Conservation (phyloP, 495 filamentous ascomycete genomes). For the Talaromyces adpressus region DNA sequence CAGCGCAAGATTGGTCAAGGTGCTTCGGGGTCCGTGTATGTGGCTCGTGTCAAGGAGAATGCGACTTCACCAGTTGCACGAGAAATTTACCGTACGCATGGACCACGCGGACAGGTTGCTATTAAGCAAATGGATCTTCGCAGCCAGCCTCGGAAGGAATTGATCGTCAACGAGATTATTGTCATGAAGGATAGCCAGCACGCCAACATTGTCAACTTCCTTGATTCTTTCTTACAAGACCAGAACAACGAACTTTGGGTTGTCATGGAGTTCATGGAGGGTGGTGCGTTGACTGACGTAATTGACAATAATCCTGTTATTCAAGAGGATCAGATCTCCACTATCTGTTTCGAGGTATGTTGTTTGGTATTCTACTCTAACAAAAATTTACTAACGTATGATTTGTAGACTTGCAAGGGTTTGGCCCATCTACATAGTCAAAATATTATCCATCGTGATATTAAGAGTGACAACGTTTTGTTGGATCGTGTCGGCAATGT, state of each 20-base stretch:
- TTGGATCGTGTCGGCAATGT: slow-evolving; percentile 90
- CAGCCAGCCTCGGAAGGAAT: slow-evolving; percentile 93
- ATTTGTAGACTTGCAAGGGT: slow-evolving; percentile 80
- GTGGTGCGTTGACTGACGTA: slow-evolving; percentile 93
- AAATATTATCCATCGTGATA: slow-evolving; percentile 97
- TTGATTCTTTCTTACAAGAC: slow-evolving; percentile 93
- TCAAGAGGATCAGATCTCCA: slow-evolving; percentile 92
- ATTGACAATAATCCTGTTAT: slow-evolving; percentile 94
- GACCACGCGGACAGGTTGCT: slow-evolving; percentile 73
- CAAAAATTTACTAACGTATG: slow-evolving; percentile 24
- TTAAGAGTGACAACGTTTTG: slow-evolving; percentile 97
- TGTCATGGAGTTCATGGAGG: slow-evolving; percentile 99
- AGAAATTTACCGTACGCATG: slow-evolving; percentile 61
- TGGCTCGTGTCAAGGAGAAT: slow-evolving; percentile 80
- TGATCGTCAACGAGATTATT: slow-evolving; percentile 98
- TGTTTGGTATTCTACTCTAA: not conserved
- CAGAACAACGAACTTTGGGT: slow-evolving; percentile 93
- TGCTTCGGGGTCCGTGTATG: slow-evolving; percentile 95
- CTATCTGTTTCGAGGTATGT: slow-evolving; percentile 86
- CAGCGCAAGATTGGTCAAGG: slow-evolving; percentile 99
- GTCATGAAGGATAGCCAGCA: slow-evolving; percentile 99
- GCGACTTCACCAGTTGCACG: slow-evolving; percentile 59
- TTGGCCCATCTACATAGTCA: slow-evolving; percentile 89
- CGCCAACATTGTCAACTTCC: slow-evolving; percentile 96
- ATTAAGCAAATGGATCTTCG: slow-evolving; percentile 99